Evolutionary conservation across 257 asterid species (phyloP).

Genomic region (Rhazya stricta): DNA sequence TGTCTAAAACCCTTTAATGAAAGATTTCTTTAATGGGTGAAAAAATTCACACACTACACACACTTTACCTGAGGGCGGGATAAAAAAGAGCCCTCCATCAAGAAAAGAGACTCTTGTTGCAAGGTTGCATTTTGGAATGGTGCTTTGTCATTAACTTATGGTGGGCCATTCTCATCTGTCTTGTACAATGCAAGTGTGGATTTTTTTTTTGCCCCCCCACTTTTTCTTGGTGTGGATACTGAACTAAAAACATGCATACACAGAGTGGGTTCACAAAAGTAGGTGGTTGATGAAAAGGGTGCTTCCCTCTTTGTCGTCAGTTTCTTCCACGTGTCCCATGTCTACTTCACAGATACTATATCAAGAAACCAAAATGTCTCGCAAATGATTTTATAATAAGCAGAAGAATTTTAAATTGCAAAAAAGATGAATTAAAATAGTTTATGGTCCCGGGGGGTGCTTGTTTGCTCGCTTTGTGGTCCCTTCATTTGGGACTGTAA

Average conservation of each 20-base stretch:
- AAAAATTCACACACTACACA: background rate
- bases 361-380: background rate
- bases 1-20: no score
- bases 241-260: background rate
- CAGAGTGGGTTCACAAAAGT: slow-evolving; percentile 18
- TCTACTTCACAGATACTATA: slow-evolving; percentile 22
- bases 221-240: background rate
- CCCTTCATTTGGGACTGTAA: slow-evolving; percentile 15
- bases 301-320: slow-evolving; percentile 17
- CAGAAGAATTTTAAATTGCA: background rate
- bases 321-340: slow-evolving; percentile 28
- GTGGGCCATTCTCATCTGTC: slow-evolving; percentile 12
- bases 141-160: slow-evolving; percentile 18
- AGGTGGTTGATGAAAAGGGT: slow-evolving; percentile 23
- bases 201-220: background rate
- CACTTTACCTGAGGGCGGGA: background rate
- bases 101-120: slow-evolving; percentile 2
- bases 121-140: slow-evolving; percentile 15
- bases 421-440: background rate
- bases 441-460: background rate
- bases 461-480: slow-evolving; percentile 3
- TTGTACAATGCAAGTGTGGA: background rate
- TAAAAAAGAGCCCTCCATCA: background rate
- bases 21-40: no score
- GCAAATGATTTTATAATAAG: background rate